Evolutionary conservation across 192 early-diverging fungal genomes (phyloP), one percentile per base, ranked within the genome.

Genomic region (Mycoemilia scoparia): DNA sequence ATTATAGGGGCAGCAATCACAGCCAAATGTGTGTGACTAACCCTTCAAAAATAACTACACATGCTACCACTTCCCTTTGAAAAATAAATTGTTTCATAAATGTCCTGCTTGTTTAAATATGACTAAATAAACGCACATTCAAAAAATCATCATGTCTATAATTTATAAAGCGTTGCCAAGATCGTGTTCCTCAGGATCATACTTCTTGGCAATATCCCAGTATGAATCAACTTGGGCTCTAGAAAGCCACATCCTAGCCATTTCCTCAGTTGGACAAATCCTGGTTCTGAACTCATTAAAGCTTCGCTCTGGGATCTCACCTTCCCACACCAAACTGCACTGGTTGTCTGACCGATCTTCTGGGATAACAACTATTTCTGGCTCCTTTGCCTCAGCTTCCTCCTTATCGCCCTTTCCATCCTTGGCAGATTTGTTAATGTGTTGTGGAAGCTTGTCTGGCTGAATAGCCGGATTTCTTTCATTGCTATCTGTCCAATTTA

Each of bases 271-370:
- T n/a, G 75, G 64, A 29, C 76, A 78, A 11, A 57, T 60, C 38
- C 67, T 63, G 41, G 79, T 69, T 18, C 61, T 47, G 47, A 98
- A 96, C 12, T 65, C 52, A 25, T 73, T 70, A 53, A 98, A 98
- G 29, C 65, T 51, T 24, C 82, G 63, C 12, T 73, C 60, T 28
- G 77, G 71, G 17, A 88, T 64, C 29, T 84, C 66, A 17, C 95
- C 95, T 46, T 91, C 82, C 95, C 95, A 98, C 4, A 98, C 74
- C 28, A 96, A 34, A n/a, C 63, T 51, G 48, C 95, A 98, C 38
- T 69, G 64, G 57, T 95, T 98, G 11, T 43, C 32, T 4, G 74
- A 61, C 12, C 62, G 38, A 18, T 50, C 60, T 9, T 43, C 11
- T 14, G 30, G 34, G 49, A 24, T n/a, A n/a, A n/a, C n/a, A n/a